Evolutionary conservation across 306 rosid species (phyloP).

Genomic region (Vigna unguiculata): DNA sequence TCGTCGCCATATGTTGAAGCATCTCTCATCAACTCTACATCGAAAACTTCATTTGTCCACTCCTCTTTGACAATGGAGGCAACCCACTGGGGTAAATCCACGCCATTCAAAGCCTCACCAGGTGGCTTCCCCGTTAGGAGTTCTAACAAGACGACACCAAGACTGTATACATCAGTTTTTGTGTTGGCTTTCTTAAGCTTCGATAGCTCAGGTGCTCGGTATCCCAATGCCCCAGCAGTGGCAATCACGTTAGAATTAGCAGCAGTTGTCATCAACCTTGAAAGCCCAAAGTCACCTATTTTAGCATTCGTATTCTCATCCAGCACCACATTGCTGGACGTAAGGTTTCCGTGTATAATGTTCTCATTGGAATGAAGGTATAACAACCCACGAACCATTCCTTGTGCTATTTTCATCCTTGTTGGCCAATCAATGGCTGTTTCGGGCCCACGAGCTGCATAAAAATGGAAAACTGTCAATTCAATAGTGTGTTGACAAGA

Average conservation of each 20-base stretch:
- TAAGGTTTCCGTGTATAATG: conserved; percentile 84
- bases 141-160: conserved; percentile 93
- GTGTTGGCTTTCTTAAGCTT: conserved; percentile 84
- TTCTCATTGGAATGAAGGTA: conserved; percentile 78
- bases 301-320: conserved; percentile 66
- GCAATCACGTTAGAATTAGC: conserved; percentile 88
- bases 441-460: conserved; percentile 79
- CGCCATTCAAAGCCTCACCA: conserved; percentile 81
- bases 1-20: conserved; percentile 78
- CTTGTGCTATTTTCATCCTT: conserved; percentile 81
- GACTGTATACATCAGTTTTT: conserved; percentile 89
- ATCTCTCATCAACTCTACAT: conserved; percentile 87
- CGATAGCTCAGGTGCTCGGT: conserved; percentile 88
- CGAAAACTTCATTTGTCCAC: conserved; percentile 97
- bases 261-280: conserved; percentile 84
- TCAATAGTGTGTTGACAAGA: background rate
- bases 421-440: conserved; percentile 79
- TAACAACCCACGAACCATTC: conserved; percentile 72
- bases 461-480: conserved; percentile 10
- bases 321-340: conserved; percentile 78
- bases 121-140: conserved; percentile 94
- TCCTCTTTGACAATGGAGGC: conserved; percentile 97
- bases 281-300: conserved; percentile 84
- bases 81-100: conserved; percentile 97
- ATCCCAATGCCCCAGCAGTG: conserved; percentile 85